phyloP scores from a whole-genome alignment of 129 eudicot species.

The Dittrichia graveolens region DNA sequence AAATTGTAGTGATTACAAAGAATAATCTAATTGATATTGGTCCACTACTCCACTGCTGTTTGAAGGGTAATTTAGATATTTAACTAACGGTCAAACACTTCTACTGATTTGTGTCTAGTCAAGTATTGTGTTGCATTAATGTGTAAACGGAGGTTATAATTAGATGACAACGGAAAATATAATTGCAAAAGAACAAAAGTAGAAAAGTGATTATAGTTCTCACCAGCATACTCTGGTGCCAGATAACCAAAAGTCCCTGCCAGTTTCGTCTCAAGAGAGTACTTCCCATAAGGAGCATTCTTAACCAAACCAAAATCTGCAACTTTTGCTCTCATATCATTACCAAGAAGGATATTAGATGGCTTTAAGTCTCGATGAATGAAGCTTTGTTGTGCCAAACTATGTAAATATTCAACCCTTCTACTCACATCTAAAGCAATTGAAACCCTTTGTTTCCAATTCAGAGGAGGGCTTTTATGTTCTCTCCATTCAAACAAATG shows the following conservation, averaged over 20 bases:
- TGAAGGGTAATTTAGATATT: too few species aligned
- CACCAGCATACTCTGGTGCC: slow-evolving; percentile 44
- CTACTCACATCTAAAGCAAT: slow-evolving; percentile 49
- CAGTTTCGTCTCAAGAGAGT: slow-evolving; percentile 41
- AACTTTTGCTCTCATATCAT: slow-evolving; percentile 50
- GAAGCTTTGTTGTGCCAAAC: slow-evolving; percentile 41
- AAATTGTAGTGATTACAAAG: too few species aligned
- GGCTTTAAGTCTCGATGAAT: slow-evolving; percentile 49
- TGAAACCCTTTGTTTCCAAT: slow-evolving; percentile 41
- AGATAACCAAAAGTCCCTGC: slow-evolving; percentile 51
- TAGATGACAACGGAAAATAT: not conserved
- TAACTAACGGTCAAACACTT: too few species aligned
- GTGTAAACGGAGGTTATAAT: too few species aligned
- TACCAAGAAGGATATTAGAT: slow-evolving; percentile 40
- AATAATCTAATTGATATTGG: too few species aligned
- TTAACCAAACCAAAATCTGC: slow-evolving; percentile 50
- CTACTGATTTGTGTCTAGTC: too few species aligned
- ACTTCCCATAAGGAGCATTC: slow-evolving; percentile 38
- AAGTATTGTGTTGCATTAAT: too few species aligned
- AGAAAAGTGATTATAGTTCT: not conserved
- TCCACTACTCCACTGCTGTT: too few species aligned
- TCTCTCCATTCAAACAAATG: slow-evolving; percentile 32
- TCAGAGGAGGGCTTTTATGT: slow-evolving; percentile 16
- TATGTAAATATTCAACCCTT: slow-evolving; percentile 45
- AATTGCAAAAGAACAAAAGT: not conserved